phyloP scores from a whole-genome alignment of 768 basidiomycete species.

The Daedaleopsis nitida region DNA sequence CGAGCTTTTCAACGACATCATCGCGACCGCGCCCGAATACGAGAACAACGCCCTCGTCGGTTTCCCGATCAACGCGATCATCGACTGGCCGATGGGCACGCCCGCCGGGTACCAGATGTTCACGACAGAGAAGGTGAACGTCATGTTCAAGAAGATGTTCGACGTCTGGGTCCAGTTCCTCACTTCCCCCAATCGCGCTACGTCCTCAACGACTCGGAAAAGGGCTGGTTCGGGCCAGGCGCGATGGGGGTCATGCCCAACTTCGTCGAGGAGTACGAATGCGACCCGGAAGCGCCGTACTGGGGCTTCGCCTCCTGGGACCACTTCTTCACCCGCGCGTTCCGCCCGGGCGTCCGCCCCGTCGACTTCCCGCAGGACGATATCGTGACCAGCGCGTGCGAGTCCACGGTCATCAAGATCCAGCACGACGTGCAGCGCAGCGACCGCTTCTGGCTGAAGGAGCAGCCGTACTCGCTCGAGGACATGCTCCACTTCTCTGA shows the following conservation, averaged over 20 bases:
- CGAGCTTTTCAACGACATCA: slow-evolving; percentile 42
- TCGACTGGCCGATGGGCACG: slow-evolving; percentile 47
- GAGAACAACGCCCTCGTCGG: slow-evolving; percentile 44
- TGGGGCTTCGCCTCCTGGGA: slow-evolving; percentile 34
- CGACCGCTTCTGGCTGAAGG: slow-evolving; percentile 64
- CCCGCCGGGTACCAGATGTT: slow-evolving; percentile 36
- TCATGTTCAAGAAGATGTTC: slow-evolving; percentile 48
- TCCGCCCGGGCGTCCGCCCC: slow-evolving; percentile 20
- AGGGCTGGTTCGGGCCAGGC: slow-evolving; percentile 50
- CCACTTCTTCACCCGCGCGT: slow-evolving; percentile 39
- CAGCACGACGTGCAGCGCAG: slow-evolving; percentile 38
- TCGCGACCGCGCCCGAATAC: slow-evolving; percentile 45
- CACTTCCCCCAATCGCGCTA: slow-evolving; percentile 42
- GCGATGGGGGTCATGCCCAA: slow-evolving; percentile 29
- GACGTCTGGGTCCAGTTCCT: slow-evolving; percentile 53
- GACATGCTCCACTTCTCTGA: slow-evolving; percentile 53
- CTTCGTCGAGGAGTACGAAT: slow-evolving; percentile 19
- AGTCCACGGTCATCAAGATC: slow-evolving; percentile 50
- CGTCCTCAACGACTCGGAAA: slow-evolving; percentile 39
- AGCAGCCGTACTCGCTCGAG: slow-evolving; percentile 57
- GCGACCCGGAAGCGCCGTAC: slow-evolving; percentile 26
- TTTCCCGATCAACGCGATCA: slow-evolving; percentile 48
- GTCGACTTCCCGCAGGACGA: slow-evolving; percentile 1
- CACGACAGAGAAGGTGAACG: slow-evolving; percentile 47
- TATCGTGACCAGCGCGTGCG: slow-evolving; percentile 55